These are phyloP conservation scores for Camelina neglecta DNA, from an alignment of 345 rosid genomes.

Conservation along the genomic window DNA sequence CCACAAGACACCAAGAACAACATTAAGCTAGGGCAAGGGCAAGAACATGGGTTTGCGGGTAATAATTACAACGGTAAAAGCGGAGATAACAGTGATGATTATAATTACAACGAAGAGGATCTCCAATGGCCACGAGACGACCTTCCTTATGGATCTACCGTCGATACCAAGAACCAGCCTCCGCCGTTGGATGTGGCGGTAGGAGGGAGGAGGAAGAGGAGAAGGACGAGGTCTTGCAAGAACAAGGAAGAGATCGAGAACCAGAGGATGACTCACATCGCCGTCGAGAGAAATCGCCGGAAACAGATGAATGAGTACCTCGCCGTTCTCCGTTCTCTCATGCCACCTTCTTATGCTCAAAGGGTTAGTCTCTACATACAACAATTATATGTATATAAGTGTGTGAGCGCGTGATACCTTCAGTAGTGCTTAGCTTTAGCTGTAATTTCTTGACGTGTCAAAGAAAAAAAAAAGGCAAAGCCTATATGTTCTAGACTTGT, in stretches of 20 bases:
- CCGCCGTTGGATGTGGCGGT: slow-evolving; percentile 33
- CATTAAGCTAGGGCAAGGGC: slow-evolving; percentile 44
- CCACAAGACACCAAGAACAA: slow-evolving; percentile 41
- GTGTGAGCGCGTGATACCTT: slow-evolving; percentile 32
- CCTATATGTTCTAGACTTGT: slow-evolving; percentile 39
- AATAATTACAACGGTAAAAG: slow-evolving; percentile 20
- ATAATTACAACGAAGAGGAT: slow-evolving; percentile 32
- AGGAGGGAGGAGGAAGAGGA: slow-evolving; percentile 56
- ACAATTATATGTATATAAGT: background rate
- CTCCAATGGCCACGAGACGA: slow-evolving; percentile 38
- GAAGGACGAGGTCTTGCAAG: slow-evolving; percentile 67
- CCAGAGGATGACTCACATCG: slow-evolving; percentile 94
- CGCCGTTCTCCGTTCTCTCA: slow-evolving; percentile 74
- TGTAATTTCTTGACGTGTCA: slow-evolving; percentile 32
- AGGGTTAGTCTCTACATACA: slow-evolving; percentile 60
- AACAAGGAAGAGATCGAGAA: slow-evolving; percentile 90
- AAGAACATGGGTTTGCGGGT: slow-evolving; percentile 29
- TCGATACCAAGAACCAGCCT: slow-evolving; percentile 26
- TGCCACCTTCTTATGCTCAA: slow-evolving; percentile 94
- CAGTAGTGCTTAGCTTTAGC: background rate
- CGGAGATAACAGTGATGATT: slow-evolving; percentile 25
- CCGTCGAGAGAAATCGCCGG: slow-evolving; percentile 95
- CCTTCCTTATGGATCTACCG: slow-evolving; percentile 36
- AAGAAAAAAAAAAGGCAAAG: slow-evolving; percentile 19
- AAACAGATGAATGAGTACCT: slow-evolving; percentile 95